These are phyloP conservation scores for Crithidia brevicula DNA, from an alignment of 208 protist species.

Conservation along the genomic window DNA sequence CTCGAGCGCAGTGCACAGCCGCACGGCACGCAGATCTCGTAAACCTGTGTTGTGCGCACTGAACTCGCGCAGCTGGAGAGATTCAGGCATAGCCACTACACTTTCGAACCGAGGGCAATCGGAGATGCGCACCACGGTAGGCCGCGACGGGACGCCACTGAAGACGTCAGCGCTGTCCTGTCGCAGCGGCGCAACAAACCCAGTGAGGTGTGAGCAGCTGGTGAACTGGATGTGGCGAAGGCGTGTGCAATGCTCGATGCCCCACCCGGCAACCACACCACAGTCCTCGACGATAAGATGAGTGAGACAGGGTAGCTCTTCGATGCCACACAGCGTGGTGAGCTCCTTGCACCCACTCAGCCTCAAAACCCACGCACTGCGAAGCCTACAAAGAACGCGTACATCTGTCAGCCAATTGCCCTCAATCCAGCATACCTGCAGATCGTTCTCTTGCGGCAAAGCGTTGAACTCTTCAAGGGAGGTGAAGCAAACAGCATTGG, in stretches of 20 bases:
- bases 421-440: not conserved
- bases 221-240: not conserved
- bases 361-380: not conserved
- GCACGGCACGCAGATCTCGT: not conserved
- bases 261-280: not conserved
- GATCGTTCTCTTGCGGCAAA: not conserved
- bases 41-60: not conserved
- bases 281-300: constrained; percentile 1
- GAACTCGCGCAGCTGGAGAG: not conserved
- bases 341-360: not conserved
- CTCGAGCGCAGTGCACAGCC: not conserved
- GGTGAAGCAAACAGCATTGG: not conserved
- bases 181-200: not conserved
- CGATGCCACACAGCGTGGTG: not conserved
- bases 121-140: not conserved
- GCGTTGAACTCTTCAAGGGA: not conserved
- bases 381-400: not conserved
- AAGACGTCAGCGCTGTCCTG: not conserved
- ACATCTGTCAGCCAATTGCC: not conserved
- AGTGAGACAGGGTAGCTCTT: not conserved
- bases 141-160: too few species aligned
- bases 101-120: not conserved
- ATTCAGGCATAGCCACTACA: not conserved
- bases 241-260: not conserved
- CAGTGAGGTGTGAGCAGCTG: not conserved